Conservation (phyloP, 805 yeast species). For the Myxozyma mucilagina region DNA sequence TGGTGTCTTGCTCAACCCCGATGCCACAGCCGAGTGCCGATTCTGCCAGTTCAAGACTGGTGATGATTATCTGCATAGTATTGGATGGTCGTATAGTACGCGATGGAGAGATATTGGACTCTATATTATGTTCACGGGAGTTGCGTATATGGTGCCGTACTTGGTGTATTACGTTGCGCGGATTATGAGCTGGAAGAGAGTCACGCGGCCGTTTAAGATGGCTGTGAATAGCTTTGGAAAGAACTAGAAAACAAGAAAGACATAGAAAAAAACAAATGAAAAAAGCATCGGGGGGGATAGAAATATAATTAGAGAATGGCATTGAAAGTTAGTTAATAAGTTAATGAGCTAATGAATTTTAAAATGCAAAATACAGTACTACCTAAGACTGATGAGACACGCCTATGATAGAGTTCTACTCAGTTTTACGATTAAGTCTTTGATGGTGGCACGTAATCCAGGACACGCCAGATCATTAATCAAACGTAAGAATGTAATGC, state of each 20-base stretch:
- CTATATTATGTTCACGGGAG: constrained; percentile 50
- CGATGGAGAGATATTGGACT: constrained; percentile 64
- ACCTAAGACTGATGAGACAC: too few relatives aligned
- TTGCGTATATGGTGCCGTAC: constrained; percentile 39
- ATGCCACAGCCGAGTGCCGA: constrained; percentile 54
- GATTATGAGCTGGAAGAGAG: constrained; percentile 2
- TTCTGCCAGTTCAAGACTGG: constrained; percentile 62
- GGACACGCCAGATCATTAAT: too few relatives aligned
- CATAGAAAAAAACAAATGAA: background rate
- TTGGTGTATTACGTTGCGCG: constrained; percentile 24
- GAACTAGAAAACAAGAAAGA: background rate
- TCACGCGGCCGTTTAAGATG: constrained; percentile 13
- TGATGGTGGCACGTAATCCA: too few relatives aligned
- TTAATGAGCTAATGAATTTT: too few relatives aligned
- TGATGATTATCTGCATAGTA: constrained; percentile 54
- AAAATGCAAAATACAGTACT: too few relatives aligned
- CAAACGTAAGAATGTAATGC: too few relatives aligned
- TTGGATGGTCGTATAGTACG: constrained; percentile 39
- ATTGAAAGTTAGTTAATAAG: too few relatives aligned
- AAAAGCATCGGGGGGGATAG: background rate
- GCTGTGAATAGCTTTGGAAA: background rate
- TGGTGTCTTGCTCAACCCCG: constrained; percentile 50
- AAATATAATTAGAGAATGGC: too few relatives aligned
- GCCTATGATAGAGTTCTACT: too few relatives aligned
- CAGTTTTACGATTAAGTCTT: too few relatives aligned